Evolutionary conservation across 768 basidiomycete genomes (phyloP).

Genomic region (Sarcodon sp.): DNA sequence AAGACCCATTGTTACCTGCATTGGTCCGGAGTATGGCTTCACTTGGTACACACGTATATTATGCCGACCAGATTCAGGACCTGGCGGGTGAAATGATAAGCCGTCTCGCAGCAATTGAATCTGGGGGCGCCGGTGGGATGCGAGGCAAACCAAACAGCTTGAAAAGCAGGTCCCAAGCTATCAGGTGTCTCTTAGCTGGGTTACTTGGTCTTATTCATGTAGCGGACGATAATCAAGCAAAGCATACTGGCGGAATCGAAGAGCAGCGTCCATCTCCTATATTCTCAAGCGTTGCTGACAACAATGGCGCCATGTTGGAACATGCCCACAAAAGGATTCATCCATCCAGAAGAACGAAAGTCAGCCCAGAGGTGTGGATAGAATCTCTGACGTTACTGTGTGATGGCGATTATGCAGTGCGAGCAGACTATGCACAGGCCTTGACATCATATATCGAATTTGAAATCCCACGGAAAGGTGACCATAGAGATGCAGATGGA

Average conservation of each 20-base stretch:
- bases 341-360: slow-evolving; percentile 44
- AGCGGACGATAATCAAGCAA: slow-evolving; percentile 35
- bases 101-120: slow-evolving; percentile 59
- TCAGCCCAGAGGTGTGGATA: slow-evolving; percentile 82
- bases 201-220: slow-evolving; percentile 59
- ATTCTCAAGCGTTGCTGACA: slow-evolving; percentile 3
- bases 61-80: slow-evolving; percentile 92
- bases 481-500: slow-evolving; percentile 32
- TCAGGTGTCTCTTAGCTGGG: slow-evolving; percentile 58
- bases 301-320: slow-evolving; percentile 5
- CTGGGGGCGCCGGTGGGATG: slow-evolving; percentile 38
- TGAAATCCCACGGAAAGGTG: slow-evolving; percentile 59
- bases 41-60: slow-evolving; percentile 85
- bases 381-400: slow-evolving; percentile 80
- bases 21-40: slow-evolving; percentile 73
- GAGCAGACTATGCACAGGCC: slow-evolving; percentile 63
- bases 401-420: slow-evolving; percentile 64
- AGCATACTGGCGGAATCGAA: slow-evolving; percentile 15
- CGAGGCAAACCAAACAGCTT: slow-evolving; percentile 21
- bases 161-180: slow-evolving; percentile 43
- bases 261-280: slow-evolving; percentile 7
- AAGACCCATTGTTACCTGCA: slow-evolving; percentile 52
- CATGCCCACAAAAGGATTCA: slow-evolving; percentile 10
- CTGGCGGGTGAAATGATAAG: slow-evolving; percentile 74
- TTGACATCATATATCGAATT: slow-evolving; percentile 65